Base-by-base conservation (phyloP, 2,329 filamentous ascomycete species). In the Colletotrichum chlorophyti region DNA sequence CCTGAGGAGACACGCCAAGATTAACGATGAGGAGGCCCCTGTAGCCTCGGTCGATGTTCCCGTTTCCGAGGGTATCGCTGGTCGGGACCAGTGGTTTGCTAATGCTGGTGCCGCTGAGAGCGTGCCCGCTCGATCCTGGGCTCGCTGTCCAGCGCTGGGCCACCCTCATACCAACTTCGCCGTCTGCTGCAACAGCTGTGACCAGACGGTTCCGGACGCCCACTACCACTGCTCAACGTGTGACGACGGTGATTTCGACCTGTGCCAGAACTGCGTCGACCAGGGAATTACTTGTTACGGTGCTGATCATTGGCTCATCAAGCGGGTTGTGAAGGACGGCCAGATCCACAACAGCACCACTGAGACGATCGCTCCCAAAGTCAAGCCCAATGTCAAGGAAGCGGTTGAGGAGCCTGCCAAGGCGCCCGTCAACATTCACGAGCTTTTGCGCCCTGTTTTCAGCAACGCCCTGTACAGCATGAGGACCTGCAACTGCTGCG, bases 161-260 rank as follows among this genome's bases (percentile, higher is more conserved):
- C 54, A 61, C 42, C 67, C 60, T 59, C 67, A 63, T 60, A 67
- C 69, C 53, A 77, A 83, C 42, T 97, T 93, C 75, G 90, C 91
- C 11, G 93, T 99, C 40, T 96, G 91, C 80, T 99, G 95, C 84
- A 98, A 99, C 78, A 84, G 86, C 71, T 99, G 95, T 75, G 89
- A 92, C 65, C 81, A 79, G 61, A 85, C 87, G 37, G 92, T 97
- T 68, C 84, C 89, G 24, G 87, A 92, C 66, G 84, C 87, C 48
- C 94, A 99, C 75, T 99, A 91, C 74, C 95, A 99, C 77, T 99
- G 96, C 80, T 91, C 91, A 64, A 91, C 90, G 57, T 99, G 95
- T 71, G 92, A 98, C 64, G 86, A 90, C 55, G 95, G 94, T 35
- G 95, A 99, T 73, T 99, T 93, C 68, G 95, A 99, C 70, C 84